Conservation (phyloP, 257 asterid genomes). For the Solanum chilense region DNA sequence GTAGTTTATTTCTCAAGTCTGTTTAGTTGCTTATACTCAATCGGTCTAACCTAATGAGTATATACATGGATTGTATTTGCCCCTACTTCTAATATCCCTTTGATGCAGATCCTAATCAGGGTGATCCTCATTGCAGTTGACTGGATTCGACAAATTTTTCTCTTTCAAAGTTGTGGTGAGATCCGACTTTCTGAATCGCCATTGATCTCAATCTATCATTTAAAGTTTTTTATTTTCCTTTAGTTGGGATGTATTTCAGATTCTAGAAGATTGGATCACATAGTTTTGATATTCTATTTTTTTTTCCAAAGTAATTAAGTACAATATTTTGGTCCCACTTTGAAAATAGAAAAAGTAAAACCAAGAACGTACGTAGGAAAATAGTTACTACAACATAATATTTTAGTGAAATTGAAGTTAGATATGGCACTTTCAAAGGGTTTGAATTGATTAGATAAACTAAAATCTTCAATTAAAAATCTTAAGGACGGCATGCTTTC, state of each 20-base stretch:
- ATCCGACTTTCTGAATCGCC: too few relatives aligned
- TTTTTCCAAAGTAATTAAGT: not conserved
- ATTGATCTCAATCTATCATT: too few relatives aligned
- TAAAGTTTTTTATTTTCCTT: too few relatives aligned
- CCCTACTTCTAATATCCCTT: too few relatives aligned
- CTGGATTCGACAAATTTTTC: rapidly evolving
- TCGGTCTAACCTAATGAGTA: too few relatives aligned
- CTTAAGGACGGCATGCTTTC: not conserved
- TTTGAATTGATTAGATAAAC: not conserved
- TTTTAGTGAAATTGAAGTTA: not conserved
- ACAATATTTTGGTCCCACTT: not conserved
- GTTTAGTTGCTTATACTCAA: too few relatives aligned
- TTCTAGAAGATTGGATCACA: not conserved
- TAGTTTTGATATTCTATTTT: not conserved
- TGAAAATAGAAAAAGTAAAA: not conserved
- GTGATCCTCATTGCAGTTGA: too few relatives aligned
- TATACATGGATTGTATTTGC: too few relatives aligned
- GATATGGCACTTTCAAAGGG: not conserved
- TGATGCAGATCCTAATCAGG: too few relatives aligned
- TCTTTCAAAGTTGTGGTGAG: too few relatives aligned
- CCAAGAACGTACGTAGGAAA: not conserved
- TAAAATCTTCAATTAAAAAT: not conserved
- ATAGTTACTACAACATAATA: not conserved
- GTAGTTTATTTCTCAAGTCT: too few relatives aligned
- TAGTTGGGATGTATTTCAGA: too few relatives aligned